Conservation (phyloP, 768 basidiomycete species). For the Boletus insuetus region DNA sequence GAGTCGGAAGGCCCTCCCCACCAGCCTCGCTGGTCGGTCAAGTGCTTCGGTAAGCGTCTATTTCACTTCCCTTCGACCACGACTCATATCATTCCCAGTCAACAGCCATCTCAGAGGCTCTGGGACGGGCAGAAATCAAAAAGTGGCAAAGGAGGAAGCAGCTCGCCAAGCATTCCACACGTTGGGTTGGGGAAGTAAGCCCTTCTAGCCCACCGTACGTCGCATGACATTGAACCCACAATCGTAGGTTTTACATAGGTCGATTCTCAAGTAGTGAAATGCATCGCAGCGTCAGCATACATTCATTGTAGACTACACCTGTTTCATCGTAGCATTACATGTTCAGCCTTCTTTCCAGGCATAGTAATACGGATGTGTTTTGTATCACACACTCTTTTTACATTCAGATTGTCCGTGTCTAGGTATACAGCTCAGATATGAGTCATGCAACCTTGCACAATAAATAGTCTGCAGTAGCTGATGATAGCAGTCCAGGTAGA, state of each 20-base stretch:
- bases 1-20: conserved; percentile 50
- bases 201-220: neutral
- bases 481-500: neutral
- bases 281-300: neutral
- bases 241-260: conserved; percentile 16
- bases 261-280: neutral
- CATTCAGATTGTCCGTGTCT: neutral
- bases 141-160: conserved; percentile 68
- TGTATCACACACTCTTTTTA: no score
- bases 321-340: conserved; percentile 2
- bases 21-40: conserved; percentile 55
- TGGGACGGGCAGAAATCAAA: conserved; percentile 58
- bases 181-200: conserved; percentile 50
- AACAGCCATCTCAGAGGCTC: conserved; percentile 46
- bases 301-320: neutral
- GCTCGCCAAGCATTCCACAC: conserved; percentile 52
- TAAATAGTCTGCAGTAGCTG: neutral
- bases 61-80: neutral
- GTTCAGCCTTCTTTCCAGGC: no score
- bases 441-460: neutral
- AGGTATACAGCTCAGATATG: neutral
- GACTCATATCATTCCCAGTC: conserved; percentile 37
- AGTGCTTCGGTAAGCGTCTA: conserved; percentile 46
- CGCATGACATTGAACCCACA: neutral
- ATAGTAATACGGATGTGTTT: no score